These are phyloP conservation scores for Boletus insuetus DNA, from an alignment of 768 basidiomycete species.

Conservation along the genomic window DNA sequence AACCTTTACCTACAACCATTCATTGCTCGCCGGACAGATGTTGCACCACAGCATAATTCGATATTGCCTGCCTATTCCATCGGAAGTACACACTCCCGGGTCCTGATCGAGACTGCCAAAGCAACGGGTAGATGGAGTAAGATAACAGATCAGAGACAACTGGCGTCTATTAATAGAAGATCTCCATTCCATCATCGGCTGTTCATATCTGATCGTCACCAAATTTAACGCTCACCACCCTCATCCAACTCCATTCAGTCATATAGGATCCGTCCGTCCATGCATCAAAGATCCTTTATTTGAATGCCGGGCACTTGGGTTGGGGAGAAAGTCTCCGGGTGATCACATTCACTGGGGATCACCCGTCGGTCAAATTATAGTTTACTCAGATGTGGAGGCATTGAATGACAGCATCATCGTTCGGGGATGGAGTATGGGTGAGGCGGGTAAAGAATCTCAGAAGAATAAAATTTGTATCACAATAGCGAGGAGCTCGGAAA, in stretches of 20 bases:
- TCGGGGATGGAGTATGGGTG: too few relatives aligned
- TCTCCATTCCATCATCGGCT: neutral
- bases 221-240: constrained; percentile 2
- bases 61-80: neutral
- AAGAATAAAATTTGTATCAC: neutral
- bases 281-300: constrained; percentile 65
- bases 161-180: neutral
- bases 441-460: neutral
- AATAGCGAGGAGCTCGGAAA: neutral
- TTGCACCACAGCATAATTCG: neutral
- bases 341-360: constrained; percentile 62
- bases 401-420: neutral
- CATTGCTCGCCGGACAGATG: neutral
- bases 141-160: constrained; percentile 1
- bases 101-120: neutral
- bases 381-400: neutral
- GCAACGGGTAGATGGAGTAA: neutral
- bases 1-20: neutral
- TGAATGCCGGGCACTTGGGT: constrained; percentile 85
- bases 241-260: neutral
- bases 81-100: neutral
- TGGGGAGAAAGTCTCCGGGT: constrained; percentile 78
- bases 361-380: constrained; percentile 12
- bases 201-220: too few relatives aligned
- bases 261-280: neutral